Evolutionary conservation across 179 eudicot species (phyloP).

Genomic region (Actinidia chinensis): DNA sequence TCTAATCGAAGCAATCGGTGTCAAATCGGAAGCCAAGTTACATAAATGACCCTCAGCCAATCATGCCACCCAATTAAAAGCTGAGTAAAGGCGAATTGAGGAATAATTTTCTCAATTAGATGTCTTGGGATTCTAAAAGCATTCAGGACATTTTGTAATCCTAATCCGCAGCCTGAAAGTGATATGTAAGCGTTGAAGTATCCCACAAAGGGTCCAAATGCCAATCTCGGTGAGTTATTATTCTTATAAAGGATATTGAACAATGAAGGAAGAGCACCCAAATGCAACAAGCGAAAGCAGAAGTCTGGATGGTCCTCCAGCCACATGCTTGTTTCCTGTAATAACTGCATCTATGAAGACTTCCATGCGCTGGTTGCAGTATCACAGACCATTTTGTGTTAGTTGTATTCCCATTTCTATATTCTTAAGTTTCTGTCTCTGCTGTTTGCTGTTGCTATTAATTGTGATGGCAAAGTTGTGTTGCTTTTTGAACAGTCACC

Average conservation of each 20-base stretch:
- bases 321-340: not conserved
- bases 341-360: not conserved
- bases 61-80: not conserved
- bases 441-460: not conserved
- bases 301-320: not conserved
- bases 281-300: not conserved
- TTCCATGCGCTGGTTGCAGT: not conserved
- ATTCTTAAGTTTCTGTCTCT: not conserved
- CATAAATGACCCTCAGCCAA: not conserved
- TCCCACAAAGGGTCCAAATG: not conserved
- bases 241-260: not conserved
- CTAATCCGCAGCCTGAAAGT: not conserved
- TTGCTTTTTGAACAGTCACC: conserved; percentile 55
- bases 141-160: not conserved
- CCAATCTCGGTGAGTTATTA: not conserved
- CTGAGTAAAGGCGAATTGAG: not conserved
- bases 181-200: not conserved
- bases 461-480: conserved; percentile 11
- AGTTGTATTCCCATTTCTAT: not conserved
- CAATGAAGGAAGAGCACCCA: not conserved
- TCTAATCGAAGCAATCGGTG: no score
- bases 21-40: no score
- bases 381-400: conserved; percentile 3
- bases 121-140: not conserved
- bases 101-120: not conserved